Percentiles rank a stretch among this genome's conserved stretches.
These are phyloP conservation scores for Scutellaria barbata DNA, from an alignment of 257 asterid species.

Conservation along the genomic window DNA sequence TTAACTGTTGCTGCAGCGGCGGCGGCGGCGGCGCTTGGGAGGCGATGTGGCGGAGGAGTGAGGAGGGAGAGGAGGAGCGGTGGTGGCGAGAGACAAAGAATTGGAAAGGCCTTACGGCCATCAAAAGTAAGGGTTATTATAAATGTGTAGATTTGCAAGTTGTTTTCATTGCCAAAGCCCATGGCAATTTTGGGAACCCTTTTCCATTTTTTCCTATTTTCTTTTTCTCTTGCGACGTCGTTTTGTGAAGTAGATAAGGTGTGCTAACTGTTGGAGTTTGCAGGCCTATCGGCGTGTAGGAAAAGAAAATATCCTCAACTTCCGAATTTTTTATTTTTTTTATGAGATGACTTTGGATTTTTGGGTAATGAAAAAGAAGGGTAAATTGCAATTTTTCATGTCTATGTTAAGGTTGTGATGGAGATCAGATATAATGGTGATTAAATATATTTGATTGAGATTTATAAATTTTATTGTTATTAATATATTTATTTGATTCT, in stretches of 20 bases:
- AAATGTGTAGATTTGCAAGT: slow-evolving; percentile 26
- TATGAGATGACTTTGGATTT: too few species aligned
- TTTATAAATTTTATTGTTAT: too few species aligned
- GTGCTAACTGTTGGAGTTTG: background rate
- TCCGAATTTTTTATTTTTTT: too few species aligned
- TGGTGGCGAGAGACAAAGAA: slow-evolving; percentile 55
- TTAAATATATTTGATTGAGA: too few species aligned
- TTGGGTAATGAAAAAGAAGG: too few species aligned
- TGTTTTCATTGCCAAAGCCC: slow-evolving; percentile 33
- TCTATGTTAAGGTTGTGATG: too few species aligned
- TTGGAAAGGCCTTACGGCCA: slow-evolving; percentile 87
- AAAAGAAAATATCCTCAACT: background rate
- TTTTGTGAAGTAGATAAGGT: slow-evolving; percentile 31
- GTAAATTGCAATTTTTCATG: too few species aligned
- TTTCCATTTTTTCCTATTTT: slow-evolving; percentile 9
- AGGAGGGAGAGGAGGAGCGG: slow-evolving; percentile 37
- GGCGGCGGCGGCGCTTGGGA: slow-evolving; percentile 35
- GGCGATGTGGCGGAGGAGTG: slow-evolving; percentile 47
- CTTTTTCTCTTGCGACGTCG: slow-evolving; percentile 35
- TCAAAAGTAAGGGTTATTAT: slow-evolving; percentile 53
- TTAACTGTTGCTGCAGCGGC: slow-evolving; percentile 33
- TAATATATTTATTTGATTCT: too few species aligned
- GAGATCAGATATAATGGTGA: too few species aligned
- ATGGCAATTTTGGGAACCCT: too few species aligned
- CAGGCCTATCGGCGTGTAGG: background rate